A percentile compares a stretch with the other conserved stretches of the same genome.
Evolutionary conservation across 202 grass and related monocot genomes (phyloP).

Genomic region (Elaeis oleifera): DNA sequence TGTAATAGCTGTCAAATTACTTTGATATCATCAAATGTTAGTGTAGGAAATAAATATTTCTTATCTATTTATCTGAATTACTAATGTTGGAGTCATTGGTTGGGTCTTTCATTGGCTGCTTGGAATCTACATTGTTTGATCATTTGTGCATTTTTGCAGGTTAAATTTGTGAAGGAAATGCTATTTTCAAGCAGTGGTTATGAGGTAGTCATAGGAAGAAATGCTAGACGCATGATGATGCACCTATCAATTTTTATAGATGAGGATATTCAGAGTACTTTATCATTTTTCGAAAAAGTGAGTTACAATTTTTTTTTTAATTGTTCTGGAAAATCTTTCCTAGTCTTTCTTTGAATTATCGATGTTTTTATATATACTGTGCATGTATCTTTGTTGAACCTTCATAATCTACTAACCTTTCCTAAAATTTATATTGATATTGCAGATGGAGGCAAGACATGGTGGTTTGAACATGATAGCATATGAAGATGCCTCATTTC

Average conservation of each 20-base stretch:
- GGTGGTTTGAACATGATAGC: constrained; percentile 67
- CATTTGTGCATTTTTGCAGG: constrained; percentile 42
- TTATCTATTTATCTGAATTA: too few species aligned
- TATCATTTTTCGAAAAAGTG: constrained; percentile 87
- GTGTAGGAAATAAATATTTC: too few species aligned
- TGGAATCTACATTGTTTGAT: constrained; percentile 12
- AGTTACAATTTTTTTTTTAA: not conserved
- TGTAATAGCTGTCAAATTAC: too few species aligned
- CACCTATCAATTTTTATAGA: constrained; percentile 59
- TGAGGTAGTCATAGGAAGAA: constrained; percentile 41
- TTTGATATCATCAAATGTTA: too few species aligned
- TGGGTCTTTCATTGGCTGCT: too few species aligned
- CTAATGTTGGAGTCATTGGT: too few species aligned
- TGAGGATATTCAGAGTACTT: constrained; percentile 66
- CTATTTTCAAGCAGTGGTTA: constrained; percentile 53
- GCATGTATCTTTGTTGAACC: too few species aligned
- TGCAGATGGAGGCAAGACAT: constrained; percentile 81
- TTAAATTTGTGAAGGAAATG: constrained; percentile 55
- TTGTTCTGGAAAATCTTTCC: constrained; percentile 11
- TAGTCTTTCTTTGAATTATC: not conserved
- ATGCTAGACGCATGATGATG: constrained; percentile 89
- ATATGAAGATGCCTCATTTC: constrained; percentile 47
- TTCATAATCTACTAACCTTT: too few species aligned
- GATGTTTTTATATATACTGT: too few species aligned
- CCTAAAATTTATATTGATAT: not conserved